Percentiles rank a stretch among this genome's conserved stretches.
Conservation (phyloP, 2,329 filamentous ascomycete genomes). For the Nemania bipapillata region DNA sequence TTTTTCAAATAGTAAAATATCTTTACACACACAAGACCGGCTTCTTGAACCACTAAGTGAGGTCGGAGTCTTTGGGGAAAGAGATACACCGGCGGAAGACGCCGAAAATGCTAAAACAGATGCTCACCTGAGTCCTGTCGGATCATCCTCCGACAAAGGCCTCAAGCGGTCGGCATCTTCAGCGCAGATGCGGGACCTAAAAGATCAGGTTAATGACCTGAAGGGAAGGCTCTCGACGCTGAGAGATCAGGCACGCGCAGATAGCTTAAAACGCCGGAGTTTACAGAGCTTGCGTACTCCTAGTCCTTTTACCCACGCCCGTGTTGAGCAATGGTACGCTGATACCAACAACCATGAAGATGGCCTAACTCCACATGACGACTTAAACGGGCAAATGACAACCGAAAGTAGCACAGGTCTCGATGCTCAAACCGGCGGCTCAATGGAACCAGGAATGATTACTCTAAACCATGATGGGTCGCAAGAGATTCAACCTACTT, state of each 20-base stretch:
- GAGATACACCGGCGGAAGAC: constrained; percentile 41
- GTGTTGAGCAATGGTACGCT: constrained; percentile 64
- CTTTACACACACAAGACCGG: constrained; percentile 56
- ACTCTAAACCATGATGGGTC: constrained; percentile 46
- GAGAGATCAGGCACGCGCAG: constrained; percentile 80
- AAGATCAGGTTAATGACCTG: constrained; percentile 85
- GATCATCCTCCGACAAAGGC: constrained; percentile 58
- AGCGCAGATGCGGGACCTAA: constrained; percentile 77
- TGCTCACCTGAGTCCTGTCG: constrained; percentile 59
- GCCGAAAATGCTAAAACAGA: constrained; percentile 52
- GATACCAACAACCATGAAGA: constrained; percentile 48
- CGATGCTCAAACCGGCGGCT: constrained; percentile 35
- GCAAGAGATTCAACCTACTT: constrained; percentile 46
- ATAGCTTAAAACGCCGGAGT: constrained; percentile 80
- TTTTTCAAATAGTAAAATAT: constrained; percentile 52
- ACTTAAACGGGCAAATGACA: constrained; percentile 10
- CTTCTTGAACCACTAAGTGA: constrained; percentile 66
- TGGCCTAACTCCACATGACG: constrained; percentile 2
- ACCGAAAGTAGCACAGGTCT: constrained; percentile 33
- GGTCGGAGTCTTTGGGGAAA: constrained; percentile 56
- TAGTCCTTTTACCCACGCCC: constrained; percentile 81
- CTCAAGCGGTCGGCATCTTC: constrained; percentile 75
- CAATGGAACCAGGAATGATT: constrained; percentile 20
- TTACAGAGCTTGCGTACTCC: constrained; percentile 78
- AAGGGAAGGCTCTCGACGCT: constrained; percentile 85